phyloP scores from a whole-genome alignment of 2,329 filamentous ascomycete species.

The Lasiodiplodia gonubiensis region DNA sequence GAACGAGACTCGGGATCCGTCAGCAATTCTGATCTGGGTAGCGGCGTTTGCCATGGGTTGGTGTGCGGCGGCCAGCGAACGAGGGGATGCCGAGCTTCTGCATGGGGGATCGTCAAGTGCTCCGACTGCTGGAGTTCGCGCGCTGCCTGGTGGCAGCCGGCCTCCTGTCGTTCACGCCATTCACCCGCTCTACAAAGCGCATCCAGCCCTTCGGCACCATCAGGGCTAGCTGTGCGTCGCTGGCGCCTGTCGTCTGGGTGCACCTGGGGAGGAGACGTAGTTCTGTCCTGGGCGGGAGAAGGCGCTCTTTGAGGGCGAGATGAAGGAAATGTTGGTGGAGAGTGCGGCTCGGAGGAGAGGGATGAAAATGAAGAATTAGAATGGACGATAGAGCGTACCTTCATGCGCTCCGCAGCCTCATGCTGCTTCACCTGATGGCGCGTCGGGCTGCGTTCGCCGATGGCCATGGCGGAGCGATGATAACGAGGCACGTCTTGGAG shows the following conservation, averaged over 20 bases:
- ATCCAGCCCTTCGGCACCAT: no score
- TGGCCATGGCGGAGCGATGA: conserved; percentile 12
- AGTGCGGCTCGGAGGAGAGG: background rate
- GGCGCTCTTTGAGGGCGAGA: background rate
- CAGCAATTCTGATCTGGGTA: background rate
- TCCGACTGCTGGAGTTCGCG: no score
- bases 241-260: background rate
- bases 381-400: background rate
- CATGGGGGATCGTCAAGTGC: no score
- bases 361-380: background rate
- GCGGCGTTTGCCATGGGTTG: background rate
- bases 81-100: no score
- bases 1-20: background rate
- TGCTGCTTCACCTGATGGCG: background rate
- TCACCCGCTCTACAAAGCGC: no score
- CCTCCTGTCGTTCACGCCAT: no score
- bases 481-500: conserved; percentile 44
- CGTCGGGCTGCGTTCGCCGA: background rate
- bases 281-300: background rate
- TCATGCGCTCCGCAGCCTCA: conserved; percentile 15
- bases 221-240: background rate
- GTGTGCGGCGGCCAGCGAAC: no score
- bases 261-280: background rate
- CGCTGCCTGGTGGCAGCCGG: no score
- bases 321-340: background rate